A percentile compares a stretch with the other conserved stretches of the same genome.
Evolutionary conservation across 306 rosid genomes (phyloP).

Genomic region (Trifolium pratense): DNA sequence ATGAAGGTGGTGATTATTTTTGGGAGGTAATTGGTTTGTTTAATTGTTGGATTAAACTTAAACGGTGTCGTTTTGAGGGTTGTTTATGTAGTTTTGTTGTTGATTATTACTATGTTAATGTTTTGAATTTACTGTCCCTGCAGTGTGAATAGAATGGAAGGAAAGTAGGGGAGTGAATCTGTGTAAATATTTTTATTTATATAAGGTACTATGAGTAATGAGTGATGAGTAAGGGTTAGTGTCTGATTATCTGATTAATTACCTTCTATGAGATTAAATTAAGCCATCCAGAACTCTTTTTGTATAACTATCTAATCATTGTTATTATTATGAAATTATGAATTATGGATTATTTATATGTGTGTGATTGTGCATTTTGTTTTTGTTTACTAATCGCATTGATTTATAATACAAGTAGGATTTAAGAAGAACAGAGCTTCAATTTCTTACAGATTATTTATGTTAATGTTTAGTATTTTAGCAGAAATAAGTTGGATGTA

Average conservation of each 20-base stretch:
- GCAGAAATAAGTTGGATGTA: neutral
- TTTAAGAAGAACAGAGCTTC: neutral
- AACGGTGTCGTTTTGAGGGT: conserved; percentile 38
- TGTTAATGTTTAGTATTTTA: neutral
- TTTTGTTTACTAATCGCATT: conserved; percentile 46
- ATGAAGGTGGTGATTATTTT: conserved; percentile 31
- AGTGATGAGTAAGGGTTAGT: conserved; percentile 50
- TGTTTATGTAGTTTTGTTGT: conserved; percentile 23
- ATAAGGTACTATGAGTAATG: no score
- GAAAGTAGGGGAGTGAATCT: conserved; percentile 29
- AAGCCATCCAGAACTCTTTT: conserved; percentile 21
- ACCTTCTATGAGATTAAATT: conserved; percentile 40
- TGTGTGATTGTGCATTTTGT: neutral
- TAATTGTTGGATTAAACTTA: neutral
- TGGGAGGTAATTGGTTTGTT: neutral
- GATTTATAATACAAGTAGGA: conserved; percentile 25
- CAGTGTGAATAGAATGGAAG: conserved; percentile 47
- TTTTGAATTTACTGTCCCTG: conserved; percentile 7
- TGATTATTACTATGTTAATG: neutral
- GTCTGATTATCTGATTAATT: conserved; percentile 28
- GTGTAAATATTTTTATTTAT: conserved; percentile 49
- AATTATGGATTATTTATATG: conserved; percentile 1
- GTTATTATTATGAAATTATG: conserved; percentile 28
- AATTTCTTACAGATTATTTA: neutral
- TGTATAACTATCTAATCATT: conserved; percentile 43